Conservation (phyloP, 192 early-diverging fungal species). For the Phlyctochytrium arcticum region DNA sequence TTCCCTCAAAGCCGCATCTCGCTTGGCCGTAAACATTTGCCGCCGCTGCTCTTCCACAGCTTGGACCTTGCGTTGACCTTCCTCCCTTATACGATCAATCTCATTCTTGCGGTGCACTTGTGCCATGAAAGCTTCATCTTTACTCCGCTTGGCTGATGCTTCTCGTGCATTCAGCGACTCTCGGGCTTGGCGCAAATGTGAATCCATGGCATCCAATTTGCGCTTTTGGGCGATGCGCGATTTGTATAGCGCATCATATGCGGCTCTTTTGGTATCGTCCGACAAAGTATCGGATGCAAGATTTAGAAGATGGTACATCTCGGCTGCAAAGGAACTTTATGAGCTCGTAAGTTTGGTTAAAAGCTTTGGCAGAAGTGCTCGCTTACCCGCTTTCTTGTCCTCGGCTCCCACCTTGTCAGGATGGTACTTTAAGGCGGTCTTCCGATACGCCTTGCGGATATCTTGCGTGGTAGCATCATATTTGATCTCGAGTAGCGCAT, state of each 20-base stretch:
- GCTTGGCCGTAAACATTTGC: conserved; percentile 5
- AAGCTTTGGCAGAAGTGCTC: too few relatives aligned
- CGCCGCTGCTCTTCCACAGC: conserved; percentile 18
- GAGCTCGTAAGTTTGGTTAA: too few relatives aligned
- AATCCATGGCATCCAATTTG: conserved; percentile 26
- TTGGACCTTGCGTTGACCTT: conserved; percentile 13
- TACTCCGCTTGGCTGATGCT: conserved; percentile 8
- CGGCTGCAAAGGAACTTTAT: conserved; percentile 57
- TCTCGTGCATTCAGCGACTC: conserved; percentile 22
- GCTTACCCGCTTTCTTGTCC: conserved; percentile 12
- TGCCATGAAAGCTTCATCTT: conserved; percentile 5
- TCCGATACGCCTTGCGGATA: conserved; percentile 50
- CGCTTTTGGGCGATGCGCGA: conserved; percentile 20
- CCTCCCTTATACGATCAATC: conserved; percentile 23
- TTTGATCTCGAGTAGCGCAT: conserved; percentile 77
- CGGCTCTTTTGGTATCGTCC: conserved; percentile 71
- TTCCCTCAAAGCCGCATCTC: conserved; percentile 2
- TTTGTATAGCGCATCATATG: conserved; percentile 64
- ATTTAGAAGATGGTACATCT: conserved; percentile 85
- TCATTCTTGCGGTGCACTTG: conserved; percentile 16
- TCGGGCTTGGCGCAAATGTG: conserved; percentile 6
- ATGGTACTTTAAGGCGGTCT: conserved; percentile 77
- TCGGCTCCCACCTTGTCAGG: conserved; percentile 63
- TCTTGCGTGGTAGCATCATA: conserved; percentile 68
- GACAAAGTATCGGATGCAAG: conserved; percentile 86